Evolutionary conservation across 2,329 filamentous ascomycete species (phyloP).

Genomic region (Colletotrichum sp.): DNA sequence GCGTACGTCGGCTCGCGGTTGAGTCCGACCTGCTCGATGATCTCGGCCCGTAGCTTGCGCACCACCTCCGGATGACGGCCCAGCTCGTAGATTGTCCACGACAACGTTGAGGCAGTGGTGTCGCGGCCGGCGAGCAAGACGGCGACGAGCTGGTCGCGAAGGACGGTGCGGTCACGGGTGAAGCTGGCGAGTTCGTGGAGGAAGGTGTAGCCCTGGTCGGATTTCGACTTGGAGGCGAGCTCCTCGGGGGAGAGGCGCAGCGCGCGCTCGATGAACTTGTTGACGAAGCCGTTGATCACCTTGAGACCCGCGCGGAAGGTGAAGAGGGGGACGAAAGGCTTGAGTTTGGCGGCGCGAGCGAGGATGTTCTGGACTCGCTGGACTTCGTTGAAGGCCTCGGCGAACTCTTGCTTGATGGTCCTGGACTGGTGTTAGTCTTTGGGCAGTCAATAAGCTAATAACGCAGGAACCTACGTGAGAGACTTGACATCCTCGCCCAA

Average conservation of each 20-base stretch:
- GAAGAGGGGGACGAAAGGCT: conserved; percentile 65
- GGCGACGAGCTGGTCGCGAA: conserved; percentile 85
- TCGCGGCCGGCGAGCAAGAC: conserved; percentile 86
- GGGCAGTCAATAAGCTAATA: background rate
- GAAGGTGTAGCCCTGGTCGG: conserved; percentile 79
- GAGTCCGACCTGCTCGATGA: conserved; percentile 69
- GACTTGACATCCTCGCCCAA: conserved; percentile 76
- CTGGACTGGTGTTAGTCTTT: conserved; percentile 30
- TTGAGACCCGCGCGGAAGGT: conserved; percentile 69
- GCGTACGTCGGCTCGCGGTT: conserved; percentile 72
- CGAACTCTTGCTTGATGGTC: conserved; percentile 70
- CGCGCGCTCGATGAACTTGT: conserved; percentile 77
- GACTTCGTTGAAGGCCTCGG: conserved; percentile 81
- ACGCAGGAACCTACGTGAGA: conserved; percentile 46
- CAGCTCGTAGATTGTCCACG: conserved; percentile 85
- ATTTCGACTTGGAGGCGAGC: conserved; percentile 74
- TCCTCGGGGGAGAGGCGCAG: conserved; percentile 74
- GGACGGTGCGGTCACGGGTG: conserved; percentile 72
- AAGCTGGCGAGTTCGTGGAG: conserved; percentile 83
- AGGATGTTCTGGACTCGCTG: conserved; percentile 76
- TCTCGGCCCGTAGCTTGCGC: conserved; percentile 74
- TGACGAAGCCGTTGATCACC: conserved; percentile 77
- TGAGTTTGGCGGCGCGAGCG: conserved; percentile 68
- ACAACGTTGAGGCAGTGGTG: conserved; percentile 83
- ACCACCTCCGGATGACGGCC: conserved; percentile 72